Percentiles rank a stretch among this genome's conserved stretches.
Conservation (phyloP, 1,284 basidiomycete species). For the Earliella scabrosa region DNA sequence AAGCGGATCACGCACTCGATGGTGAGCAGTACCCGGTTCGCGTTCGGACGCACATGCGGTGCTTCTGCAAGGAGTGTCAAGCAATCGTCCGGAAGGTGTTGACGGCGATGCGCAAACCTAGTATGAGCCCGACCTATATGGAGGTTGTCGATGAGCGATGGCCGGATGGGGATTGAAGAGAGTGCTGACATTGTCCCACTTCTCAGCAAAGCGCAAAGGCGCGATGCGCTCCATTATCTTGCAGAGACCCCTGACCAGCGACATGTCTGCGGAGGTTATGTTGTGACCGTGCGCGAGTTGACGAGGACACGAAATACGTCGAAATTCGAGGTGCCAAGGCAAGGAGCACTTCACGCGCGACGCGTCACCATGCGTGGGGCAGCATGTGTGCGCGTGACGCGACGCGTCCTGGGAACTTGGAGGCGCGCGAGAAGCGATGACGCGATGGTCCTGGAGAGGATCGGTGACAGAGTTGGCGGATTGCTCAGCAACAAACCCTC, state of each 20-base stretch:
- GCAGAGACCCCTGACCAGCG: conserved; percentile 55
- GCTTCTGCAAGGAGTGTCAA: conserved; percentile 59
- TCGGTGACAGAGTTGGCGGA: neutral
- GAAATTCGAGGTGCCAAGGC: too few relatives aligned
- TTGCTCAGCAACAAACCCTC: conserved; percentile 18
- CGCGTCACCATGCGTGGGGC: too few relatives aligned
- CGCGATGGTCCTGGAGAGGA: conserved; percentile 8
- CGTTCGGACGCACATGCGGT: conserved; percentile 58
- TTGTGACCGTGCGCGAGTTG: too few relatives aligned
- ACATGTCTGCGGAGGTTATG: conserved; percentile 27
- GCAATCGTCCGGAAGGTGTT: neutral
- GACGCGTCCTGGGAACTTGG: conserved; percentile 12
- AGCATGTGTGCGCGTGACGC: conserved; percentile 12
- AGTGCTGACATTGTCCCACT: conserved; percentile 86
- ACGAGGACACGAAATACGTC: too few relatives aligned
- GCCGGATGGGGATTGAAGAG: conserved; percentile 8
- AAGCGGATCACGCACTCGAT: conserved; percentile 87
- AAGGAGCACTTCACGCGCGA: conserved; percentile 3
- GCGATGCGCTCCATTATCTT: conserved; percentile 81
- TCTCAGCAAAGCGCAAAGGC: conserved; percentile 82
- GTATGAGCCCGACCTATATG: conserved; percentile 77
- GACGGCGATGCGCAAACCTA: conserved; percentile 55
- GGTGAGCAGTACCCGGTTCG: conserved; percentile 78
- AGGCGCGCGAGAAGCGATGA: too few relatives aligned
- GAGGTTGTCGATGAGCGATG: conserved; percentile 16